Evolutionary conservation across 1,139 yeast genomes (phyloP), one percentile per base, ranked within the genome.

Genomic region (Blastobotrys apis): DNA sequence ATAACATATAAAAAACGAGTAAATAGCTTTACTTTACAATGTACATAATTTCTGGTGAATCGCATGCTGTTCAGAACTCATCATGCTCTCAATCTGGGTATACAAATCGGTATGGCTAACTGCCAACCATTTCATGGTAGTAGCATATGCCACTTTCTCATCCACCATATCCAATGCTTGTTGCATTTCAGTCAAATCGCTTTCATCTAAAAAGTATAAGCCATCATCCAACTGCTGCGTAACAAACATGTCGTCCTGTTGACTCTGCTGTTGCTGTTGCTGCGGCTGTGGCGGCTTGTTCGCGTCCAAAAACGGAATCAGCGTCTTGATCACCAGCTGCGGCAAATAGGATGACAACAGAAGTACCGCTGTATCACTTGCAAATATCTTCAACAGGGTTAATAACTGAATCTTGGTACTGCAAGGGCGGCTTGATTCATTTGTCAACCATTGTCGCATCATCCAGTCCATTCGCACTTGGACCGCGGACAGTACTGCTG

Each of bases 181-280:
- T 15, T 39, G 43, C 43, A 39, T 39, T 9, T 32, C 43, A n/a
- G 37, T 32, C 26, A 39, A 21, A 26, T 39, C 43, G 9, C 33
- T 20, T 19, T 39, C 43, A 10, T 39, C 42, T 5, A 32, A 5
- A 9, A 32, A 32, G n/a, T 6, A 32, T 17, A 10, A 5, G 8
- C 21, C 19, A 30, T 30, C 33, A 9, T 9, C 15, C 8, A 10
- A 9, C 33, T 9, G 13, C 13, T 30, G 33, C 8, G 9, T 9
- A 6, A 30, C 33, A 30, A 30, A 30, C 33, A 30, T 30, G 15
- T 13, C 15, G 15, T 13, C 26, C 26, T 23, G 26, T 23, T 23
- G 26, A 23, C 26, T 23, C 12, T 25, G 27, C n/a, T n/a, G n/a
- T n/a, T n/a, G n/a, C n/a, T n/a, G n/a, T n/a, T n/a, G n/a, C n/a